Base-by-base conservation (phyloP, 164 flowering plant genomes). In the Cinnamomum micranthum region DNA sequence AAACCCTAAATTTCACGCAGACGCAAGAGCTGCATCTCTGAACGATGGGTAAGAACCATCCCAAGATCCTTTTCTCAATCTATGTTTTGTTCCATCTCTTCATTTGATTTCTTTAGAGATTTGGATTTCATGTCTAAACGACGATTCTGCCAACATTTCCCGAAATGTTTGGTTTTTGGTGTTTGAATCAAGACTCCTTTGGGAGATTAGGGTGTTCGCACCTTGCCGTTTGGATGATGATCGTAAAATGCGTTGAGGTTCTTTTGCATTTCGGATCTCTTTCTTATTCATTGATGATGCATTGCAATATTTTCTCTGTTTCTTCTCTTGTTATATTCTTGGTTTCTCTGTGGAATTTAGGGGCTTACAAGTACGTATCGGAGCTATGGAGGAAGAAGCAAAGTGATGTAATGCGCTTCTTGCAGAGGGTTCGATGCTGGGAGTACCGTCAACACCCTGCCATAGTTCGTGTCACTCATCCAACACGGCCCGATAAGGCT, bases 361-460 rank as follows among this genome's bases (percentile, higher is more conserved):
- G 95, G 69, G 92, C 91, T 24, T 91, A 89, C 91, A 86, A 80
- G 80, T 91, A 89, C 75, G 91, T 91, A 7, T 85, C 88, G 63
- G 92, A 91, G 89, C 80, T 91, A 84, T 89, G 92, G 92, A 87
- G 92, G 86, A 91, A 89, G 90, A 91, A 91, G 84, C 95, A 89
- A 70, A 89, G 93, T 0, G 95, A 91, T 77, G 92, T 88, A 75
- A 91, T 89, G 95, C 83, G 95, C 83, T 91, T 91, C 75, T 65
- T 88, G 83, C 95, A 84, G 81, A 85, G 93, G 85, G 92, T 89
- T 13, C 82, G 93, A 75, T 89, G 92, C 80, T 91, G 95, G 95
- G 95, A 91, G 83, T 86, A 83, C 69, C 86, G 89, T 23, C 89
- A 86, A 78, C 87, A 62, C 31, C 87, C 89, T 47, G 81, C 89